Conservation (phyloP, 257 asterid genomes). For the Lycium ferocissimum region DNA sequence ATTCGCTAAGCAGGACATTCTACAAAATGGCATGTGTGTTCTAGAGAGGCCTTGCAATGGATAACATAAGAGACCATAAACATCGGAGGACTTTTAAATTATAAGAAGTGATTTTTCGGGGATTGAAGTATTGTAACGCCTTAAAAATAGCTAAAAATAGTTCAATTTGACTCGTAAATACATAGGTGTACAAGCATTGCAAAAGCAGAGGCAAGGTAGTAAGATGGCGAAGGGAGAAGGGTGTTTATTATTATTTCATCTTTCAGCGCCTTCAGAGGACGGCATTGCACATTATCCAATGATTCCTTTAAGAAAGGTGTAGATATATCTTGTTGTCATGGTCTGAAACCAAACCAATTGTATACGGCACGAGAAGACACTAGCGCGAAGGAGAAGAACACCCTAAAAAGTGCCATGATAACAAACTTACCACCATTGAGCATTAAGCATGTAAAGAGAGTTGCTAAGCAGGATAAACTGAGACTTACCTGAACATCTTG, state of each 20-base stretch:
- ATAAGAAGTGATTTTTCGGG: conserved; percentile 14
- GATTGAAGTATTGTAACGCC: neutral
- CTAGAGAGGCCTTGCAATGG: neutral
- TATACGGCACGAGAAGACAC: neutral
- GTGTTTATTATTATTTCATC: too few relatives aligned
- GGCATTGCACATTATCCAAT: conserved; percentile 9
- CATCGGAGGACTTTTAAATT: neutral
- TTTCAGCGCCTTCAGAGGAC: too few relatives aligned
- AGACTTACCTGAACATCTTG: neutral
- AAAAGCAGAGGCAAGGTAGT: too few relatives aligned
- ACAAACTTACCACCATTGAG: neutral
- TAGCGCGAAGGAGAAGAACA: neutral
- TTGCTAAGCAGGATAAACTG: neutral
- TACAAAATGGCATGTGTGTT: neutral
- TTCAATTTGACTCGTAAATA: too few relatives aligned
- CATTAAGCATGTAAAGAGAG: neutral
- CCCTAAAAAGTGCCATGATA: neutral
- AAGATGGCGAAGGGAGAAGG: too few relatives aligned
- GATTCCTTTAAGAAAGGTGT: neutral
- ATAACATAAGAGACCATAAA: neutral
- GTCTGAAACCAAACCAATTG: neutral
- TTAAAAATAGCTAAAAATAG: too few relatives aligned
- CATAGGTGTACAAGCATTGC: too few relatives aligned
- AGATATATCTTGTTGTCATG: neutral
- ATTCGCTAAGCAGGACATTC: neutral